Base-by-base conservation (phyloP, 805 yeast genomes). In the Wickerhamiella musiphila region DNA sequence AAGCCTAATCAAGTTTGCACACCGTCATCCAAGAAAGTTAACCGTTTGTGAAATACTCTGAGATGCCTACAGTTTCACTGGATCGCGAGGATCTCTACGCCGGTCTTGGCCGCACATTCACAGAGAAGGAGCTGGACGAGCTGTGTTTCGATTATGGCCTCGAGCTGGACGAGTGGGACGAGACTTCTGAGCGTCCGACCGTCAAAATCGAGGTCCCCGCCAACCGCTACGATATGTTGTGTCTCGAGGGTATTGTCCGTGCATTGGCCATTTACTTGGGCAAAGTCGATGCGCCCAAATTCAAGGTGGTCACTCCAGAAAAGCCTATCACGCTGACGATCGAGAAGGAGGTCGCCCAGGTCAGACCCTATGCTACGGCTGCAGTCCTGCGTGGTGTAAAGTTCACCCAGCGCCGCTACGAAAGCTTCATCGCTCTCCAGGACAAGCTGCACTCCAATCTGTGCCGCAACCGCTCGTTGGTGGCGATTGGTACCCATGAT, bases 401-500 rank as follows among this genome's bases (percentile, higher is more conserved):
- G 28, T 84, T 90, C 57, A 78, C 77, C 37, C 76, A 75, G 51
- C 71, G 93, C 57, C 64, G 78, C 11, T 90, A 92, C 54, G 92
- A 83, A 37, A 84, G 96, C 4, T 90, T 90, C 65, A 86, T 90
- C 49, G 77, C 93, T 18, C 64, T 90, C 47, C 99, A 90, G 60
- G 99, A 90, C 57, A 90, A 90, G 58, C 66, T 90, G 44, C 99
- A 90, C 61, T 64, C 92, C 40, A 90, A 90, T 56, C 63, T 90
- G 50, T 86, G 98, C 59, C 86, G 99, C 65, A 79, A 86, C 59
- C 79, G 99, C 68, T 76, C 94, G 21, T 68, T 90, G 46, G 98
- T 90, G 35, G 96, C 98, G 31, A 83, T 86, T 67, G 99, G 99
- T 48, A 90, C 99, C 33, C 99, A 90, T 52, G 96, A 90, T 57